Percentiles rank a stretch among this genome's conserved stretches.
Evolutionary conservation across 805 yeast genomes (phyloP).

Genomic region (Nakazawaea ambrosiae): DNA sequence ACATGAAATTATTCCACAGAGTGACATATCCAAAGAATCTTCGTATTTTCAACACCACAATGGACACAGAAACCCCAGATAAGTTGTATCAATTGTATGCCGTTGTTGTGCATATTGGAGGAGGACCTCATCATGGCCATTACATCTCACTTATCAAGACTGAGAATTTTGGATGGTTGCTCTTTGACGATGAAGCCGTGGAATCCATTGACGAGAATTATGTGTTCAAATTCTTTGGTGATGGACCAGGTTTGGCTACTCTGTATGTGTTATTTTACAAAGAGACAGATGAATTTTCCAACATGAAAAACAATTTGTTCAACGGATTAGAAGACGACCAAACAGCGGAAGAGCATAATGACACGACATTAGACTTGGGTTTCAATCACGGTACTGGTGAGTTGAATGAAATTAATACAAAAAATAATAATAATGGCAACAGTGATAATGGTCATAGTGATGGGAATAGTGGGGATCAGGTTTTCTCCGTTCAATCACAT

Average conservation of each 20-base stretch:
- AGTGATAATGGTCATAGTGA: no score
- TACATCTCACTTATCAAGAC: slow-evolving; percentile 84
- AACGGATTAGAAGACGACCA: slow-evolving; percentile 21
- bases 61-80: slow-evolving; percentile 41
- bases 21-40: slow-evolving; percentile 73
- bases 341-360: background rate
- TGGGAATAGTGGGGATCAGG: no score
- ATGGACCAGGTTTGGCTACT: slow-evolving; percentile 79
- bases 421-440: no score
- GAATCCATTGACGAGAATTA: slow-evolving; percentile 79
- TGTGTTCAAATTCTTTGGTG: slow-evolving; percentile 83
- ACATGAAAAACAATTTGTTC: slow-evolving; percentile 20
- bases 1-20: slow-evolving; percentile 81
- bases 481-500: no score
- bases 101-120: slow-evolving; percentile 91
- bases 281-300: slow-evolving; percentile 39
- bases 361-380: slow-evolving; percentile 3
- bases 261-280: slow-evolving; percentile 74
- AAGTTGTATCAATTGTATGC: slow-evolving; percentile 76
- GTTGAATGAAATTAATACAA: slow-evolving; percentile 6
- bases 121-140: slow-evolving; percentile 97
- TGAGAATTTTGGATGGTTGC: slow-evolving; percentile 74
- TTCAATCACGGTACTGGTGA: slow-evolving; percentile 7
- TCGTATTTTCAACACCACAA: slow-evolving; percentile 63
- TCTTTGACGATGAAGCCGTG: slow-evolving; percentile 94